phyloP scores from a whole-genome alignment of 441 rosid species.

The Erodium moschatum region DNA sequence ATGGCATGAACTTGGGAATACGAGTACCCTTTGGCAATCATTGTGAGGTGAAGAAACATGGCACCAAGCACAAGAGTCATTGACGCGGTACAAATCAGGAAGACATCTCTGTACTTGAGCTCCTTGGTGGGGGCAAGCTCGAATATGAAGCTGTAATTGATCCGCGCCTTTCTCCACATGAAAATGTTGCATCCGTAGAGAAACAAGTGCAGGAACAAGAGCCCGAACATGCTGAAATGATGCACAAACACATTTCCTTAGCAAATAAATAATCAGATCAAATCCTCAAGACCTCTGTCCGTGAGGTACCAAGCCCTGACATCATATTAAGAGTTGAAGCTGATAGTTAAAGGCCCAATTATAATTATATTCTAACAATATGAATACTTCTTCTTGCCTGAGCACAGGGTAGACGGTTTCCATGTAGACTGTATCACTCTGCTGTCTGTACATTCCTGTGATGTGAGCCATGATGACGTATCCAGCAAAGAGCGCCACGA shows the following conservation, averaged over 20 bases:
- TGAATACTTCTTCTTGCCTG: no score
- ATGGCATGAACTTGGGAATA: constrained; percentile 58
- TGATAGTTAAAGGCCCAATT: no score
- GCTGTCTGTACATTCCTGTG: constrained; percentile 66
- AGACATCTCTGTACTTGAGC: constrained; percentile 81
- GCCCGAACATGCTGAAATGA: constrained; percentile 72
- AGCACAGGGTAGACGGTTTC: constrained; percentile 89
- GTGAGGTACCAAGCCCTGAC: no score
- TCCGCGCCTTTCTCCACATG: no score
- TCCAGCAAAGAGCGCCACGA: constrained; percentile 74
- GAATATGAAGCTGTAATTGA: constrained; percentile 34
- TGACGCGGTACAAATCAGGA: constrained; percentile 69
- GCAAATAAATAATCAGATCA: no score
- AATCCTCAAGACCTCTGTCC: no score
- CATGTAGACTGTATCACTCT: constrained; percentile 65
- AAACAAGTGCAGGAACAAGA: constrained; percentile 74
- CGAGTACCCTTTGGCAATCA: constrained; percentile 60
- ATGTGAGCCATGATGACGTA: constrained; percentile 76
- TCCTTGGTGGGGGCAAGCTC: constrained; percentile 71
- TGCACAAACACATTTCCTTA: background rate
- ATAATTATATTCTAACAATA: no score
- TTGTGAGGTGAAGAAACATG: constrained; percentile 65
- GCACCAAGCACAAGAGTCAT: constrained; percentile 75
- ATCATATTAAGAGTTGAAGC: no score
- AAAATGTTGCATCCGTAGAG: constrained; percentile 27